Evolutionary conservation across 208 protist genomes (phyloP), one percentile per base, ranked within the genome.

Genomic region (Leishmania martiniquensis): DNA sequence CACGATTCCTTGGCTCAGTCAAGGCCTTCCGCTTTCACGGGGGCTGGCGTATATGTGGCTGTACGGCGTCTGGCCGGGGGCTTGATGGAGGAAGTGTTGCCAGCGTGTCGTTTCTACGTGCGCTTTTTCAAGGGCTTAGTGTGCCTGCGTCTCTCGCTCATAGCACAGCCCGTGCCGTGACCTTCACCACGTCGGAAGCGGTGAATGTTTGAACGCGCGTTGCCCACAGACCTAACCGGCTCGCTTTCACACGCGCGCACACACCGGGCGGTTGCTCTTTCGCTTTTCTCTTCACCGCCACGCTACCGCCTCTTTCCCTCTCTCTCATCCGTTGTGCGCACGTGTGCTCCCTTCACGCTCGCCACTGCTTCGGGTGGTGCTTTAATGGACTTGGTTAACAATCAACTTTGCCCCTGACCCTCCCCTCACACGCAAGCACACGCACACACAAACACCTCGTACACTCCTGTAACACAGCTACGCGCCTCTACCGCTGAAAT

Each of bases 401-500:
- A n/a, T 67, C 37, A 20, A 20, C 12, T 7, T 45, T 67, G 60
- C 60, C n/a, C 37, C 5, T 65, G 59, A 3, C 32, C 4, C 4
- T 17, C 29, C 34, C 32, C n/a, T n/a, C n/a, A n/a, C n/a, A n/a
- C n/a, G n/a, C n/a, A n/a, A n/a, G n/a, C n/a, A n/a, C n/a, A n/a
- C n/a, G n/a, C n/a, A n/a, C n/a, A n/a, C n/a, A n/a, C n/a, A n/a
- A n/a, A n/a, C n/a, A 29, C 37, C 34, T 44, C 34, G 39, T 67
- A 4, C 60, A 67, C 32, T 67, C 37, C 6, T 34, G 37, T 67
- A 39, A 44, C 60, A 42, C 59, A 67, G 37, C 12, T 63, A 37
- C 60, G 13, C 29, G 60, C 44, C 60, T 67, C 60, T 67, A 67
- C 60, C 9, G 60, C 60, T 67, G 60, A 45, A 20, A 67, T n/a